phyloP scores from a whole-genome alignment of 2,329 filamentous ascomycete genomes.

The Trichophyton verrucosum region DNA sequence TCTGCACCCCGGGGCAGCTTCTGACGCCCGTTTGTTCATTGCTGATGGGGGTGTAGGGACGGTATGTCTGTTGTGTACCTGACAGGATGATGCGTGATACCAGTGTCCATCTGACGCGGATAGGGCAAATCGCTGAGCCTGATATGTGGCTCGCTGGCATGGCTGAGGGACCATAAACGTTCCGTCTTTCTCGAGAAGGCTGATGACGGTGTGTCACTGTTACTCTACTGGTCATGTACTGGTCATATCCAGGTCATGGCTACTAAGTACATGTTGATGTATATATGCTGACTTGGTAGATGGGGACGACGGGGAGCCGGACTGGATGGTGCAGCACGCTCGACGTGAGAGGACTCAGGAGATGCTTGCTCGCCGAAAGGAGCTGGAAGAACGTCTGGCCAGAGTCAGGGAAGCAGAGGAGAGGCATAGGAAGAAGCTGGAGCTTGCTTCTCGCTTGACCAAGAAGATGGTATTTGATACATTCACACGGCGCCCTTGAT shows the following conservation, averaged over 20 bases:
- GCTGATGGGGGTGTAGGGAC: not conserved
- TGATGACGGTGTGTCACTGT: constrained; percentile 19
- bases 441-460: constrained; percentile 35
- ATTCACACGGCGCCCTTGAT: not conserved
- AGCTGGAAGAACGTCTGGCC: constrained; percentile 60
- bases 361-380: constrained; percentile 53
- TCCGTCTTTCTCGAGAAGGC: constrained; percentile 43
- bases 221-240: too few species aligned
- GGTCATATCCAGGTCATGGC: too few species aligned
- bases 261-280: not conserved
- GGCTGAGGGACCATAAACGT: constrained; percentile 74
- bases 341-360: constrained; percentile 55
- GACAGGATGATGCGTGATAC: constrained; percentile 5
- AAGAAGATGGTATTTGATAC: constrained; percentile 33
- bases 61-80: constrained; percentile 4
- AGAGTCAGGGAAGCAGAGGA: constrained; percentile 50
- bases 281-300: constrained; percentile 1
- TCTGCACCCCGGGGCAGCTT: not conserved
- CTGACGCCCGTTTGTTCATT: not conserved
- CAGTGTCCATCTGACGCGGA: not conserved
- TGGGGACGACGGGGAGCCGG: constrained; percentile 58
- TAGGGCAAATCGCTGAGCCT: constrained; percentile 83
- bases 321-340: constrained; percentile 73
- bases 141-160: constrained; percentile 78
- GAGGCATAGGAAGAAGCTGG: constrained; percentile 43